Evolutionary conservation across 495 filamentous ascomycete species (phyloP), one percentile per base, ranked within the genome.

Genomic region (Lepraria neglecta): DNA sequence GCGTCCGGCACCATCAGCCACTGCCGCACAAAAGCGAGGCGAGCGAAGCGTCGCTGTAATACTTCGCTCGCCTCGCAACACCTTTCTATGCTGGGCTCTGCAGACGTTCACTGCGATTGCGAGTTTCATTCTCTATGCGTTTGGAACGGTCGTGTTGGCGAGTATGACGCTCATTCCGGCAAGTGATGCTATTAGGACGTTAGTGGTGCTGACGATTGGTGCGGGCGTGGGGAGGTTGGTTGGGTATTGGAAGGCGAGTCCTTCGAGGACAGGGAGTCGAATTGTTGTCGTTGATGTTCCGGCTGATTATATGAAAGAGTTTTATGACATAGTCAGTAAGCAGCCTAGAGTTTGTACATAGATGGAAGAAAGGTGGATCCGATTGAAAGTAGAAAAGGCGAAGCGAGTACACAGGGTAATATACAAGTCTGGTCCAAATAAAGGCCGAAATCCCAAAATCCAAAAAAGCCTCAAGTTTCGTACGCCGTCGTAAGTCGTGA

Each of bases 271-370:
- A 43, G 61, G 30, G 19, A 42, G 42, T 21, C 27, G 43, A 1
- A 17, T 46, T 27, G 43, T 64, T 46, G 21, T 59, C 19, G 40
- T 64, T 59, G 61, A 64, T 45, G 61, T 64, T 1, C 54, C 61
- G 6, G 40, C 28, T 42, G 60, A 53, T n/a, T 53, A 24, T 21
- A 7, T 53, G 50, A 7, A 15, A 53, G 50, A 53, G 3, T 53
- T 53, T 14, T 10, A 10, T 12, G 35, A 38, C 1, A 38, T 7
- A 38, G 24, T 24, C 24, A 24, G 24, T 24, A 24, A 2, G 24
- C 24, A 24, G 24, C 24, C 24, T 24, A 2, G 24, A 24, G 24
- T 24, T 24, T 24, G 24, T 2, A 24, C 24, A 24, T 24, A 24
- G 2, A 24, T 24, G 24, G 24, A 24, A 24, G 24, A 24, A 24